phyloP scores from a whole-genome alignment of 352 stramenopile species.

The Blastocystis sp. region DNA sequence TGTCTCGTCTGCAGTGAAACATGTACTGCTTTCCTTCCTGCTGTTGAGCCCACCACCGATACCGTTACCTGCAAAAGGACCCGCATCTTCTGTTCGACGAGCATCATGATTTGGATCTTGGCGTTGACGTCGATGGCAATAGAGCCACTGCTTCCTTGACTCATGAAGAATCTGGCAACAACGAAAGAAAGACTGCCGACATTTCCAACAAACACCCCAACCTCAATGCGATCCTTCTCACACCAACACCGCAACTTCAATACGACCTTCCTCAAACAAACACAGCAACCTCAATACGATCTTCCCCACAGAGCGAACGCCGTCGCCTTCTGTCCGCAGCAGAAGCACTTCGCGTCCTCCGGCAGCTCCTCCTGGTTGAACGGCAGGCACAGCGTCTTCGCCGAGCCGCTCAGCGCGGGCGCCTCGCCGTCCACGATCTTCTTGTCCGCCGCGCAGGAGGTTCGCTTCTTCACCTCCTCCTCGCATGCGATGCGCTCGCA shows the following conservation, averaged over 20 bases:
- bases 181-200: too few relatives aligned
- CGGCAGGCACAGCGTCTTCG: conserved; percentile 98
- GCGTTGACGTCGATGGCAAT: not conserved
- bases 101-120: not conserved
- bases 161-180: too few relatives aligned
- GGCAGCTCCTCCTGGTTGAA: conserved; percentile 87
- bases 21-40: conserved; percentile 54
- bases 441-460: conserved; percentile 77
- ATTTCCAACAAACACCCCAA: not conserved
- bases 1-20: conserved; percentile 28
- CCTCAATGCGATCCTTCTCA: not conserved
- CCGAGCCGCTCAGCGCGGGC: conserved; percentile 79
- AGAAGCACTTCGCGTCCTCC: conserved; percentile 91
- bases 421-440: conserved; percentile 75
- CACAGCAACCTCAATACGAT: conserved; percentile 79
- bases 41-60: not conserved
- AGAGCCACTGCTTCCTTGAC: too few relatives aligned
- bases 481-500: conserved; percentile 85
- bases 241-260: not conserved
- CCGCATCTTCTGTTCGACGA: not conserved
- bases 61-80: conserved; percentile 29
- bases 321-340: conserved; percentile 89
- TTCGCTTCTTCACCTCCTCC: conserved; percentile 86
- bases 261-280: not conserved
- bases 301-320: conserved; percentile 86